Evolutionary conservation across 371 early-diverging fungal genomes (phyloP).

Genomic region (Entomophthora muscae): DNA sequence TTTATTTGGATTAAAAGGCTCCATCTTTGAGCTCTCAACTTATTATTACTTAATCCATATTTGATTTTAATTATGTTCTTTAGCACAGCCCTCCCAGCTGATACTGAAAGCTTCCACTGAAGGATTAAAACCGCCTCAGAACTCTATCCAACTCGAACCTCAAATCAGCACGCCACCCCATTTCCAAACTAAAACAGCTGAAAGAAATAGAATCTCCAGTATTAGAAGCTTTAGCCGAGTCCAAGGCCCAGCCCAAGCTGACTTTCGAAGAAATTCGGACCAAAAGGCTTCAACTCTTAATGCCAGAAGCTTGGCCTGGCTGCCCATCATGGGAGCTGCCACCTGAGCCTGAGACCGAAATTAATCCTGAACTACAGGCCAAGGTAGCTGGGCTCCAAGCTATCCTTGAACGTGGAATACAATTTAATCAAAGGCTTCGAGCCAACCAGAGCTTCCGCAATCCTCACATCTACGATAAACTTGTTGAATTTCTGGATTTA

Average conservation of each 20-base stretch:
- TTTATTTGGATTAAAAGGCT: neutral
- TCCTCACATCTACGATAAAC: slow-evolving; percentile 50
- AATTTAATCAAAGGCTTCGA: slow-evolving; percentile 44
- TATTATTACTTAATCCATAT: neutral
- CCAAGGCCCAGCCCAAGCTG: neutral
- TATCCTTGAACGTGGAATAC: slow-evolving; percentile 20
- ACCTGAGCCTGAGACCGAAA: slow-evolving; percentile 21
- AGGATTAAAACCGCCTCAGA: neutral
- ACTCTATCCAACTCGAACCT: neutral
- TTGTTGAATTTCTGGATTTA: slow-evolving; percentile 43
- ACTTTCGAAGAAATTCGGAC: neutral
- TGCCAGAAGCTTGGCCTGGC: neutral
- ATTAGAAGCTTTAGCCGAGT: neutral
- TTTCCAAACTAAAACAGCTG: neutral
- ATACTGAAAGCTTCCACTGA: neutral
- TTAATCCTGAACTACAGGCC: slow-evolving; percentile 30
- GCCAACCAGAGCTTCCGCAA: slow-evolving; percentile 55
- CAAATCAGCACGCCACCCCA: neutral
- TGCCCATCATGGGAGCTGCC: slow-evolving; percentile 18
- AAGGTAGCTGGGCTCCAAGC: neutral
- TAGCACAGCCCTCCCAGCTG: neutral
- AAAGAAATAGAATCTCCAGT: neutral
- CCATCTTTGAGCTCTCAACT: neutral
- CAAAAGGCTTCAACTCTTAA: neutral
- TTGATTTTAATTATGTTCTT: neutral